phyloP scores from a whole-genome alignment of 176 grass and related monocot genomes.

The Poa pratensis region DNA sequence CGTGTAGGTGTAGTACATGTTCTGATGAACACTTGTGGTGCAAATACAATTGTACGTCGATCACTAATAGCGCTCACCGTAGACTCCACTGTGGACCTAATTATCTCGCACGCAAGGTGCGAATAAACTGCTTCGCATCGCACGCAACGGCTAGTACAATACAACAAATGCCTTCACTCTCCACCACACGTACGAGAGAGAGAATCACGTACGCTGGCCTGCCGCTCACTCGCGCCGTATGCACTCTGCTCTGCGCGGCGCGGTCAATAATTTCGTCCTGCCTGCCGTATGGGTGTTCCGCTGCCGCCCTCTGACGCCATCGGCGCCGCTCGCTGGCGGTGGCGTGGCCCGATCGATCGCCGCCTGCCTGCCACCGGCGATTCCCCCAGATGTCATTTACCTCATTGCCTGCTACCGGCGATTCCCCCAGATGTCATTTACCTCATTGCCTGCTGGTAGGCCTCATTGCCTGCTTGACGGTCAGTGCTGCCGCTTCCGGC shows the following conservation, averaged over 20 bases:
- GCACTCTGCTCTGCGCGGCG: conserved; percentile 12
- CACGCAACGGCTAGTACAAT: not conserved
- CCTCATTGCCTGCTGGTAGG: not conserved
- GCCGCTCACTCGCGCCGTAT: not conserved
- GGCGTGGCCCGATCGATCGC: not conserved
- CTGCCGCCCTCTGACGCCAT: conserved; percentile 4
- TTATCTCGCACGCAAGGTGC: too few species aligned
- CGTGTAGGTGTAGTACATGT: too few species aligned
- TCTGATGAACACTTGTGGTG: too few species aligned
- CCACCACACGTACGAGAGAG: not conserved
- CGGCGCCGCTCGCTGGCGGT: not conserved
- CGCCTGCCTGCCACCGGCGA: not conserved
- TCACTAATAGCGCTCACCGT: too few species aligned
- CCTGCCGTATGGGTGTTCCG: conserved; percentile 15
- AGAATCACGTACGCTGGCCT: not conserved
- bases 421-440: conserved; percentile 23
- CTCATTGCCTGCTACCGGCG: not conserved
- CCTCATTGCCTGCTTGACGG: not conserved
- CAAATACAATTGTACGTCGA: too few species aligned
- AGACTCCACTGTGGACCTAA: too few species aligned
- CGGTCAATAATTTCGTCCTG: conserved; percentile 4
- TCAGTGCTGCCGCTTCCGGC: conserved; percentile 16
- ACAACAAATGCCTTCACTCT: too few species aligned
- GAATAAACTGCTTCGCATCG: not conserved
- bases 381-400: conserved; percentile 24